phyloP scores from a whole-genome alignment of 1,284 basidiomycete species.

The Inonotus obliquus region DNA sequence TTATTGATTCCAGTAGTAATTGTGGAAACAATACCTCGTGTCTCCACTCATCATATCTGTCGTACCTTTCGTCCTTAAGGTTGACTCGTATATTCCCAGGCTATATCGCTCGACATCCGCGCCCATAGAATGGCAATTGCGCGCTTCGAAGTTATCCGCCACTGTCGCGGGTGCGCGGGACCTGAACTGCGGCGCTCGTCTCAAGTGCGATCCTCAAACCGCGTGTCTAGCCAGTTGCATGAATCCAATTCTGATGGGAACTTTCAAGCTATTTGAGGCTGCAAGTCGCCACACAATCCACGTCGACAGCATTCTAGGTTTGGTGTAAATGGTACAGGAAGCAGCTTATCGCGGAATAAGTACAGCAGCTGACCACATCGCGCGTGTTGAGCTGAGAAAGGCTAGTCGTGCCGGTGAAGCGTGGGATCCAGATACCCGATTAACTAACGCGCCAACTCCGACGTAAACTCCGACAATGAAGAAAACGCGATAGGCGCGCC shows the following conservation, averaged over 20 bases:
- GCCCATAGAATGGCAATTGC: neutral
- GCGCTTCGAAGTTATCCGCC: neutral
- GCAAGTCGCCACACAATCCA: neutral
- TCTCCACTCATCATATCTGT: neutral
- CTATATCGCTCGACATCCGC: neutral
- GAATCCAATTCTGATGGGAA: neutral
- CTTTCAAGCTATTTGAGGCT: neutral
- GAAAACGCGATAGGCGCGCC: neutral
- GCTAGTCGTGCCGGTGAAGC: too few species aligned
- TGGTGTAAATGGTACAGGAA: neutral
- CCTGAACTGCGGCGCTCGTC: neutral
- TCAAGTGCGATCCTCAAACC: neutral
- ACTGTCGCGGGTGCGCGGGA: too few species aligned
- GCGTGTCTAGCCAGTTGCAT: neutral
- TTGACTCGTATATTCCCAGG: neutral
- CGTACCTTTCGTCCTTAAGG: neutral
- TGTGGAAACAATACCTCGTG: neutral
- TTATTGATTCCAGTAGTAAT: too few species aligned
- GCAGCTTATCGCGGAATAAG: neutral
- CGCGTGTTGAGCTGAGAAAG: too few species aligned
- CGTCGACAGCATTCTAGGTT: neutral
- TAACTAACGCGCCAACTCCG: neutral
- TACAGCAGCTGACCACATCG: neutral
- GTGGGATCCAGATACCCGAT: neutral
- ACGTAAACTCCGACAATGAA: neutral